Conservation (phyloP, 768 basidiomycete genomes). For the Suillus clintonianus region DNA sequence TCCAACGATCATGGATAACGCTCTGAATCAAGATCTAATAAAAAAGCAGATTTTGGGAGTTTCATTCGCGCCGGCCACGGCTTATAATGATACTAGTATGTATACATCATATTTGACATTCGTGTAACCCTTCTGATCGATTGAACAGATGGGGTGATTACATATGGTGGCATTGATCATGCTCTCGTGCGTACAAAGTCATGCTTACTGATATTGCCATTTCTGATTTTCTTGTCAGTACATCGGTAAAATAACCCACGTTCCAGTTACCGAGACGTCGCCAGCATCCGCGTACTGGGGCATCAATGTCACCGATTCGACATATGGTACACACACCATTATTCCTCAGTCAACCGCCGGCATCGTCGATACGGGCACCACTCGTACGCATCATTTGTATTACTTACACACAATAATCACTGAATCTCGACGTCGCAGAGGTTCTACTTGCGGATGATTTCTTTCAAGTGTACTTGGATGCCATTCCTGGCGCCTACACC, state of each 20-base stretch:
- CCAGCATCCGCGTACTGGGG: constrained; percentile 31
- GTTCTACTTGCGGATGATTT: constrained; percentile 24
- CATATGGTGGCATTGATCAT: constrained; percentile 25
- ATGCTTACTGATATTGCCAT: background rate
- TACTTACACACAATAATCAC: background rate
- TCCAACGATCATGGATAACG: constrained; percentile 29
- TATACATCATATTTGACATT: background rate
- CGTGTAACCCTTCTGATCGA: background rate
- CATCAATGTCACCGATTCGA: constrained; percentile 22
- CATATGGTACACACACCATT: constrained; percentile 14
- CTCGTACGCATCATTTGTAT: constrained; percentile 10
- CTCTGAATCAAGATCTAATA: constrained; percentile 20
- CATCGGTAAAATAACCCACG: constrained; percentile 22
- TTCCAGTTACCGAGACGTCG: constrained; percentile 25
- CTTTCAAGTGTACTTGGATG: constrained; percentile 15
- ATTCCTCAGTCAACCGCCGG: constrained; percentile 26
- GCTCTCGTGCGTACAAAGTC: constrained; percentile 13
- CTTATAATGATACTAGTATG: constrained; percentile 17
- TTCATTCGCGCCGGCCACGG: constrained; percentile 23
- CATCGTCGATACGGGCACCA: constrained; percentile 31
- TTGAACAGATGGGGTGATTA: constrained; percentile 24
- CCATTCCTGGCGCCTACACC: constrained; percentile 15
- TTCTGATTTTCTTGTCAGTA: constrained; percentile 14
- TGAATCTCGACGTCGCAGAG: constrained; percentile 5
- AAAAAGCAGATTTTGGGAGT: constrained; percentile 18